Base-by-base conservation (phyloP, 116 monocot genomes). In the Iris pallida region DNA sequence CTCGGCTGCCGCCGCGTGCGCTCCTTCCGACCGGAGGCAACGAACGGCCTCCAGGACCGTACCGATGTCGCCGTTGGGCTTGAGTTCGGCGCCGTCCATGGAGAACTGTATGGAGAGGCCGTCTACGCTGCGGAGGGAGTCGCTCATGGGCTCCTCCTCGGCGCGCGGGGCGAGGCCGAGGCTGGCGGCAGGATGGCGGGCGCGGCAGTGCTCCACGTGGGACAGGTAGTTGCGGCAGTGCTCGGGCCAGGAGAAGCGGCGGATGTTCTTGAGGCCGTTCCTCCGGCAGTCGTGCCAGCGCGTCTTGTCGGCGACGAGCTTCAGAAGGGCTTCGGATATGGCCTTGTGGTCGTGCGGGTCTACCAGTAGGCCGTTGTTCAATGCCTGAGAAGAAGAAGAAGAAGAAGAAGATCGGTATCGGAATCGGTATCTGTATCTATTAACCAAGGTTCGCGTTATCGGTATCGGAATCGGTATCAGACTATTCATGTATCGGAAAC, bases 211-310 rank as follows among this genome's bases (percentile, higher is more conserved):
- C 16, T 71, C 80, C 20, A 77, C 57, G 9, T 78, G 68, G 64
- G 87, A 77, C 8, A 87, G 68, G 69, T 82, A 87, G 73, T 51
- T 70, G 15, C 76, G 72, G 69, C 85, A 88, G 53, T 92, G 92
- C 64, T 92, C 88, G 2, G 92, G 92, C 92, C 92, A 92, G 4
- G 92, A 92, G 81, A 85, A 92, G 42, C 73, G 77, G 62, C 81
- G 82, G 73, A 92, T 92, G 76, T 92, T 88, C 69, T 76, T 78
- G 57, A 82, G 78, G 41, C 92, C 92, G 18, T 74, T 88, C 55
- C 76, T 80, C 40, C 88, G 80, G 71, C 88, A 85, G 1, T 92
- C 88, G 1, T 71, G 64, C 92, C 92, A 92, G 9, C 78, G 78
- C 16, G 42, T 46, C 66, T 88, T 92, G 58, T 85, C 74, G 47